Evolutionary conservation across 139 green algal genomes (phyloP).

Genomic region (Chlamydomonas sphaeroides): DNA sequence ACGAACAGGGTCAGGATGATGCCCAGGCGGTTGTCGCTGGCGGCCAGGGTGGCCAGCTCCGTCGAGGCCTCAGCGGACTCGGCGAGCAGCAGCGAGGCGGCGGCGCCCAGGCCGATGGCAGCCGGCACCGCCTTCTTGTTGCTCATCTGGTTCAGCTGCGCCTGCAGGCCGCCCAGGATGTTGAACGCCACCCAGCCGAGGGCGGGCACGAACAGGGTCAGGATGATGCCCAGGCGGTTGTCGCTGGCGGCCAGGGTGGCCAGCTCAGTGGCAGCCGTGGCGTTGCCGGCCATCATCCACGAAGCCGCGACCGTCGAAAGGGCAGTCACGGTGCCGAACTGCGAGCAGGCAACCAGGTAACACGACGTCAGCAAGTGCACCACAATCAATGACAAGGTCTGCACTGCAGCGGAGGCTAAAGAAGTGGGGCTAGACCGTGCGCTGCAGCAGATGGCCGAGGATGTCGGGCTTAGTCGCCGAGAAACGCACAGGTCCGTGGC

Average conservation of each 20-base stretch:
- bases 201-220: conserved; percentile 56
- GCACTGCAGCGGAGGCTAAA: too few relatives aligned
- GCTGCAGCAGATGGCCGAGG: background rate
- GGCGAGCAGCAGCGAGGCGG: conserved; percentile 44
- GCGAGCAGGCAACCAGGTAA: background rate
- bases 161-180: conserved; percentile 63
- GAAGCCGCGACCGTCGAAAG: conserved; percentile 44
- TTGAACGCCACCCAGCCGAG: conserved; percentile 85
- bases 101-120: conserved; percentile 18
- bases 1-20: conserved; percentile 60
- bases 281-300: conserved; percentile 54
- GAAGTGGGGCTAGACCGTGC: background rate
- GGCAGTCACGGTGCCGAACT: conserved; percentile 43
- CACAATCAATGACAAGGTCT: too few relatives aligned
- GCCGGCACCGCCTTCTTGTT: conserved; percentile 12
- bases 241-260: conserved; percentile 75
- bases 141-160: conserved; percentile 38
- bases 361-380: background rate
- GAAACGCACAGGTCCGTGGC: background rate
- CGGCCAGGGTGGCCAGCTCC: conserved; percentile 80
- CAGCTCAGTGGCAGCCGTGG: conserved; percentile 81
- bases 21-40: conserved; percentile 68
- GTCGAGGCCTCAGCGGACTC: conserved; percentile 69
- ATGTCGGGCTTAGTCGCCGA: background rate
- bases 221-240: conserved; percentile 66